Evolutionary conservation across 2,329 filamentous ascomycete genomes (phyloP).

Genomic region (Bipolaris bicolor): DNA sequence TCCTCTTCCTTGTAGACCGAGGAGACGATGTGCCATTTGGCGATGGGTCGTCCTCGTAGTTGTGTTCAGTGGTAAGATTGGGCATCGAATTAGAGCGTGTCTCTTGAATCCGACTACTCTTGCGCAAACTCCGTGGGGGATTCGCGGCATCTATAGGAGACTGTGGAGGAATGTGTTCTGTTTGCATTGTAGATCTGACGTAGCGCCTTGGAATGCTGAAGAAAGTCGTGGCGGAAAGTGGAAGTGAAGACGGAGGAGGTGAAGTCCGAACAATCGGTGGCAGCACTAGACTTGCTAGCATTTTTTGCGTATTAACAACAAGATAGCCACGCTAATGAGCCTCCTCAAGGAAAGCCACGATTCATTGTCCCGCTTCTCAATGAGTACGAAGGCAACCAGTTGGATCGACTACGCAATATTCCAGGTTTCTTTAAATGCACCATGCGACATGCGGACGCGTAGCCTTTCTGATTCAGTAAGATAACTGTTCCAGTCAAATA

Average conservation of each 20-base stretch:
- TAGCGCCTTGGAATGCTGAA: conserved; percentile 46
- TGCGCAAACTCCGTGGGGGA: conserved; percentile 32
- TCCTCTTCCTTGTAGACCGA: conserved; percentile 33
- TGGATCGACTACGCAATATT: conserved; percentile 30
- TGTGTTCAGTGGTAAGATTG: conserved; percentile 18
- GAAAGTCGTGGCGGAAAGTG: conserved; percentile 40
- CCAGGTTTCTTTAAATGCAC: conserved; percentile 43
- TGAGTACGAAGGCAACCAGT: conserved; percentile 28
- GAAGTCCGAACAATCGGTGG: conserved; percentile 38
- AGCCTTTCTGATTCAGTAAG: conserved; percentile 36
- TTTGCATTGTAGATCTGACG: conserved; percentile 43
- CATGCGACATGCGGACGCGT: conserved; percentile 31
- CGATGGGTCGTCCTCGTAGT: conserved; percentile 27
- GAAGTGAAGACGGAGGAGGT: conserved; percentile 24
- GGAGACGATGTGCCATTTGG: conserved; percentile 28
- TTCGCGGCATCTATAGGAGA: conserved; percentile 32
- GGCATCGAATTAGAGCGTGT: conserved; percentile 30
- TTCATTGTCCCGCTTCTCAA: conserved; percentile 46
- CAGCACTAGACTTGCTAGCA: conserved; percentile 44
- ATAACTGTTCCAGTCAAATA: conserved; percentile 46
- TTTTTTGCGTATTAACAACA: conserved; percentile 36
- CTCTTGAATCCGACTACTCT: conserved; percentile 38
- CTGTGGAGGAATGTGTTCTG: conserved; percentile 21
- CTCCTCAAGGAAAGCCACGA: conserved; percentile 37
- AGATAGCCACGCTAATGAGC: conserved; percentile 35